Evolutionary conservation across 163 green algal genomes (phyloP).

Genomic region (Chloromonas sp.): DNA sequence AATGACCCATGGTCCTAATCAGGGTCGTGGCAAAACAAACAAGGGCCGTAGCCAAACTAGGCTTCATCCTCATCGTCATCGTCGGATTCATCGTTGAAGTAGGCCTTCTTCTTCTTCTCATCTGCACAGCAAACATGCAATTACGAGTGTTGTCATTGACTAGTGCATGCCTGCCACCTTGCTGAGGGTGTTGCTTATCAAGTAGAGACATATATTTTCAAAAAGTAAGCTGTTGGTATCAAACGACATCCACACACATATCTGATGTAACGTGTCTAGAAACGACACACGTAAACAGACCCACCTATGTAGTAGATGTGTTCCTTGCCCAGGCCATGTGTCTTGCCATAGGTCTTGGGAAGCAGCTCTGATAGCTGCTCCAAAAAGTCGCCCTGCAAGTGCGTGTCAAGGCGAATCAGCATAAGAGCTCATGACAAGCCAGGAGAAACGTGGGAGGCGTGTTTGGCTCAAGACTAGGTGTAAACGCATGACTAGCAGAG

Average conservation of each 20-base stretch:
- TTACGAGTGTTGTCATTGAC: neutral
- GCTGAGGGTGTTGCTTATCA: neutral
- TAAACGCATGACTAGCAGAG: neutral
- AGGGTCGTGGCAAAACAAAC: too few relatives aligned
- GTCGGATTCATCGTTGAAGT: slow-evolving; percentile 1
- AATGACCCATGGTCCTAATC: too few relatives aligned
- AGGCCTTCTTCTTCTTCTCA: slow-evolving; percentile 32
- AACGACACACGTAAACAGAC: neutral
- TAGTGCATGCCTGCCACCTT: neutral
- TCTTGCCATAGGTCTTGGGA: slow-evolving; percentile 61
- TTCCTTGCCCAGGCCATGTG: slow-evolving; percentile 54
- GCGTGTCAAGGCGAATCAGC: neutral
- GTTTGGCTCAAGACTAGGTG: neutral
- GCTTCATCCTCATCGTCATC: neutral
- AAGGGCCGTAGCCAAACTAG: too few relatives aligned
- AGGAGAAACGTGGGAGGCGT: neutral
- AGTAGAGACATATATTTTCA: too few relatives aligned
- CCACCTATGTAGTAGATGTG: slow-evolving; percentile 67
- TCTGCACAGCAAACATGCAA: slow-evolving; percentile 8
- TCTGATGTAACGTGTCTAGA: neutral
- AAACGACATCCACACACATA: neutral
- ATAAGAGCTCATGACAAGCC: neutral
- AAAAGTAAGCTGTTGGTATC: neutral
- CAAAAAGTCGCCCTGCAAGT: slow-evolving; percentile 73
- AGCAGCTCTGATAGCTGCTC: slow-evolving; percentile 65